Percentiles rank a stretch among this genome's conserved stretches.
Evolutionary conservation across 176 grass and related monocot species (phyloP).

Genomic region (Juncus inflexus): DNA sequence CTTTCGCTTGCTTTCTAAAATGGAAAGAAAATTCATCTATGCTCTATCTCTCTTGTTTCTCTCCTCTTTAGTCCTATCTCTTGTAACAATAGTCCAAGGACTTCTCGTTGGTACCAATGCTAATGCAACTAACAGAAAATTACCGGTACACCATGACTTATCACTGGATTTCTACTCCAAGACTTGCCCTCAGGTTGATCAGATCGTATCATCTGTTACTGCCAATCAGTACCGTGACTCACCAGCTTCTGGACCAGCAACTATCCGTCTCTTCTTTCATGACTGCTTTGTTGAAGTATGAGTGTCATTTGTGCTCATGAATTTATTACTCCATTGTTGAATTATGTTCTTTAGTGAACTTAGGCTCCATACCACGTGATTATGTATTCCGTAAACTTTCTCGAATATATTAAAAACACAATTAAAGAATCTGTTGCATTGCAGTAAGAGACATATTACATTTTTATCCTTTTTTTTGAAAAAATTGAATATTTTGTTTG

Average conservation of each 20-base stretch:
- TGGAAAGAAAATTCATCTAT: neutral
- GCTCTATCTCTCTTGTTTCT: slow-evolving; percentile 6
- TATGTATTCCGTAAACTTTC: neutral
- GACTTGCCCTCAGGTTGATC: slow-evolving; percentile 73
- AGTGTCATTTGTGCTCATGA: neutral
- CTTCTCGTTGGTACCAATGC: neutral
- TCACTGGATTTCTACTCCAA: slow-evolving; percentile 71
- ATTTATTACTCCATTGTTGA: neutral
- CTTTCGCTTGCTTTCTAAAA: slow-evolving; percentile 14
- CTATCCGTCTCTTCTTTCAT: slow-evolving; percentile 94
- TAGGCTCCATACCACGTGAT: too few species aligned
- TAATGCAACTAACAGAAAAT: slow-evolving; percentile 21
- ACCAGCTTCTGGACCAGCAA: slow-evolving; percentile 60
- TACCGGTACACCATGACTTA: slow-evolving; percentile 61
- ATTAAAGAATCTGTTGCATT: neutral
- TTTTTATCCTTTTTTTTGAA: neutral
- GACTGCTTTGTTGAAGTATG: slow-evolving; percentile 97
- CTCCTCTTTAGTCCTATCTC: slow-evolving; percentile 31
- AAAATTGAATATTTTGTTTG: neutral
- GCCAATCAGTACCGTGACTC: slow-evolving; percentile 41
- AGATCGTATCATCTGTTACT: slow-evolving; percentile 76
- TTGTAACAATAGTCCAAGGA: slow-evolving; percentile 25
- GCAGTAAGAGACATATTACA: neutral
- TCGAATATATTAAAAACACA: neutral
- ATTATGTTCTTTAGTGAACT: too few species aligned